phyloP scores from a whole-genome alignment of 2,329 filamentous ascomycete species.

The Aspergillus sp. region DNA sequence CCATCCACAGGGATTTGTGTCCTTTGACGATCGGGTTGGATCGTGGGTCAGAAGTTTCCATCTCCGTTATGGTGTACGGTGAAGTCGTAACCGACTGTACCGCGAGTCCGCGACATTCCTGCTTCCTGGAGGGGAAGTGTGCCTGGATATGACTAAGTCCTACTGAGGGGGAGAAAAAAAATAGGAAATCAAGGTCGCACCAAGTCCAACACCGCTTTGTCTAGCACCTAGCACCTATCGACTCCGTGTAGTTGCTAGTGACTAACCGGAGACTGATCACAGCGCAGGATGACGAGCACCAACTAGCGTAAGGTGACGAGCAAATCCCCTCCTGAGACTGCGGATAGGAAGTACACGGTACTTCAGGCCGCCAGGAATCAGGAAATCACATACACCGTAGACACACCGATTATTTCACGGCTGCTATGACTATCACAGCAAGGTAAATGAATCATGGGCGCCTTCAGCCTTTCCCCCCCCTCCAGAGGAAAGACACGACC shows the following conservation, averaged over 20 bases:
- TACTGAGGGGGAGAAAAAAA: neutral
- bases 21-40: neutral
- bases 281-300: neutral
- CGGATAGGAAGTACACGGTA: neutral
- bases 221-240: too few species aligned
- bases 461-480: too few species aligned
- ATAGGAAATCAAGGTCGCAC: neutral
- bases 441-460: neutral
- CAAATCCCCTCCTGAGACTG: neutral
- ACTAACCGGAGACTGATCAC: neutral
- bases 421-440: neutral
- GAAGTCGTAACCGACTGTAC: neutral
- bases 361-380: neutral
- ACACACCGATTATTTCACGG: too few species aligned
- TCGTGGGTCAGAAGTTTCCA: neutral
- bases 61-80: neutral
- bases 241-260: neutral
- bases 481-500: too few species aligned
- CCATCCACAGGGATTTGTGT: neutral
- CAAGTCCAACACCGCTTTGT: neutral
- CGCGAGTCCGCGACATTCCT: neutral
- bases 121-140: neutral
- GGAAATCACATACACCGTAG: too few species aligned
- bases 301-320: neutral
- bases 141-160: neutral